A percentile compares a stretch with the other conserved stretches of the same genome.
Conservation (phyloP, 176 grass and related monocot genomes). For the Elaeis guineensis region DNA sequence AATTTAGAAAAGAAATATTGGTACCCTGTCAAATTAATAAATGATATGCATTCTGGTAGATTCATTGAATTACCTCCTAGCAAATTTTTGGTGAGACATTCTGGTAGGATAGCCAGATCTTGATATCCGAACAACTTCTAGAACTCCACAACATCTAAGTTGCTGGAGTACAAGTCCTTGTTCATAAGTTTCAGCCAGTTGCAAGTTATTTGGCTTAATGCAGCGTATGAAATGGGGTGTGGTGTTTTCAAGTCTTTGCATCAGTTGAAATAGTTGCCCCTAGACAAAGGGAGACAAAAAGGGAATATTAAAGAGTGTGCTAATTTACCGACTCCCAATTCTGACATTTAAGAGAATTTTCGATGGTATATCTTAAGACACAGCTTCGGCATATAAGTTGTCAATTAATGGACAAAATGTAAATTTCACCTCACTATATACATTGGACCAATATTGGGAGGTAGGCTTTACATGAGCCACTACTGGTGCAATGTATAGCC, state of each 20-base stretch:
- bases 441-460: too few species aligned
- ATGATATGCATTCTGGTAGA: too few species aligned
- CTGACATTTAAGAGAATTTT: too few species aligned
- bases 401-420: too few species aligned
- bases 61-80: slow-evolving; percentile 49
- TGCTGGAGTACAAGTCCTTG: slow-evolving; percentile 90
- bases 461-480: too few species aligned
- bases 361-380: too few species aligned
- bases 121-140: slow-evolving; percentile 98
- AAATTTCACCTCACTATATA: too few species aligned
- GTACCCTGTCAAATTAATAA: background rate
- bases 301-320: background rate
- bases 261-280: slow-evolving; percentile 96
- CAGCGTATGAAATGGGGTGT: slow-evolving; percentile 97
- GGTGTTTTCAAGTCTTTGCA: slow-evolving; percentile 92
- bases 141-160: slow-evolving; percentile 92
- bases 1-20: slow-evolving; percentile 8
- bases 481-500: too few species aligned
- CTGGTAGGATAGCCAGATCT: slow-evolving; percentile 95
- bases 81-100: slow-evolving; percentile 99
- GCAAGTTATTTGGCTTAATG: slow-evolving; percentile 96
- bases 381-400: too few species aligned
- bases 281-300: slow-evolving; percentile 16
- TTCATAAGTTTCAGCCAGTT: slow-evolving; percentile 78
- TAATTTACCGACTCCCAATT: too few species aligned